Evolutionary conservation across 495 filamentous ascomycete genomes (phyloP), one percentile per base, ranked within the genome.

Genomic region (Platismatia glauca): DNA sequence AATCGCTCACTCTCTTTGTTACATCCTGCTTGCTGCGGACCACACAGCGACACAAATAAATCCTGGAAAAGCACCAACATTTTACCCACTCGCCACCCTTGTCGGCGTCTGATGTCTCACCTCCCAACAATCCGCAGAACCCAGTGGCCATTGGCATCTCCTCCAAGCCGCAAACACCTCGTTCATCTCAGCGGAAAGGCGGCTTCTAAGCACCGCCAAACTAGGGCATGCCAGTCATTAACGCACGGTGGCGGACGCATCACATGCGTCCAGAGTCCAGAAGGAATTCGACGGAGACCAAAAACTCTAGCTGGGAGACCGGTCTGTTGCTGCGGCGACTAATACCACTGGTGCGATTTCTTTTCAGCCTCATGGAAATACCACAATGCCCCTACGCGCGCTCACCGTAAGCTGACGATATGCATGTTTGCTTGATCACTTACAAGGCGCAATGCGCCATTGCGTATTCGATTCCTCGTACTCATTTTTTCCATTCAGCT

Each of bases 51-150:
- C n/a, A 50, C 44, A 50, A 52, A n/a, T 9, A 24, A 33, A 53
- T 33, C 60, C 38, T 31, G n/a, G n/a, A 27, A 16, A 31, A 43
- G 22, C 60, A 56, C 60, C 60, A 56, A 62, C 59, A 62, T 44
- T 56, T 18, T 46, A 15, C n/a, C 38, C 29, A 12, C 18, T 31
- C 39, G 48, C 37, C 37, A 41, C 37, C 22, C 22, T 43, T 37
- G 13, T 55, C 27, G 27, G 37, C 27, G 22, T 35, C 37, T 24
- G 38, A 1, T 52, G 48, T 52, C 48, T 52, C 4, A 31, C 12
- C n/a, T 24, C 41, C 16, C 27, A 52, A 52, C 4, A 24, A 9
- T 52, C 27, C 48, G 48, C 48, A 31, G 48, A 29, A 31, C 48
- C 48, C 48, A 24, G 22, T 7, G 22, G 16, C 48, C 48, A 1